phyloP scores from a whole-genome alignment of 1,139 yeast genomes.

The Petasospora fabianii region DNA sequence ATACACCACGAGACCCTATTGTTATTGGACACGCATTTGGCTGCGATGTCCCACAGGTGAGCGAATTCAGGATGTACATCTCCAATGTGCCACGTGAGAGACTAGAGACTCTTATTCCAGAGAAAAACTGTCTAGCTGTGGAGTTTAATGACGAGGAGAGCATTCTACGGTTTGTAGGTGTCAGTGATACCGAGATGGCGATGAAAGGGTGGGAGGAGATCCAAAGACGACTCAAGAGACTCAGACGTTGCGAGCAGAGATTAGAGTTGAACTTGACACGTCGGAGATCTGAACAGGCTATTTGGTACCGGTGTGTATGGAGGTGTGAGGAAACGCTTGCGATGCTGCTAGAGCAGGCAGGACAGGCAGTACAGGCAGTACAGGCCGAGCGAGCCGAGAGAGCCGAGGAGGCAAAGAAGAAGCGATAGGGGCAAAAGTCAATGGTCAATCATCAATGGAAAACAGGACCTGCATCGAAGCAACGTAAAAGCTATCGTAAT shows the following conservation, averaged over 20 bases:
- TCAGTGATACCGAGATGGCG: too few relatives aligned
- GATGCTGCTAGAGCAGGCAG: not conserved
- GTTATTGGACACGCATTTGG: constrained; percentile 4
- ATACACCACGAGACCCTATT: not conserved
- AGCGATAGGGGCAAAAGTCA: too few relatives aligned
- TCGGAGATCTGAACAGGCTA: not conserved
- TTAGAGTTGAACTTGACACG: not conserved
- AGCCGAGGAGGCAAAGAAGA: too few relatives aligned
- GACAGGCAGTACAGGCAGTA: too few relatives aligned
- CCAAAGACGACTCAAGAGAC: too few relatives aligned
- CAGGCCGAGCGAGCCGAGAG: too few relatives aligned
- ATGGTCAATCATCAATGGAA: too few relatives aligned
- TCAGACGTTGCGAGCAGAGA: not conserved
- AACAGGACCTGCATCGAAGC: too few relatives aligned
- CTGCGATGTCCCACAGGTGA: not conserved
- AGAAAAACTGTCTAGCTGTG: constrained; percentile 4
- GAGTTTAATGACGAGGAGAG: constrained; percentile 1
- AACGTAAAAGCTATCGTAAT: too few relatives aligned
- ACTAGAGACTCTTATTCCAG: constrained; percentile 2
- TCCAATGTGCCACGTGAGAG: constrained; percentile 3
- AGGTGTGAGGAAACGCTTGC: not conserved
- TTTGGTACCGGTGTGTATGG: not conserved
- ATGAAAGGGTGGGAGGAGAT: too few relatives aligned
- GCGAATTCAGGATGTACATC: constrained; percentile 3
- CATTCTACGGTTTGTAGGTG: constrained; percentile 6